Evolutionary conservation across 352 stramenopile genomes (phyloP).

Genomic region (Globisporangium carolinianum): DNA sequence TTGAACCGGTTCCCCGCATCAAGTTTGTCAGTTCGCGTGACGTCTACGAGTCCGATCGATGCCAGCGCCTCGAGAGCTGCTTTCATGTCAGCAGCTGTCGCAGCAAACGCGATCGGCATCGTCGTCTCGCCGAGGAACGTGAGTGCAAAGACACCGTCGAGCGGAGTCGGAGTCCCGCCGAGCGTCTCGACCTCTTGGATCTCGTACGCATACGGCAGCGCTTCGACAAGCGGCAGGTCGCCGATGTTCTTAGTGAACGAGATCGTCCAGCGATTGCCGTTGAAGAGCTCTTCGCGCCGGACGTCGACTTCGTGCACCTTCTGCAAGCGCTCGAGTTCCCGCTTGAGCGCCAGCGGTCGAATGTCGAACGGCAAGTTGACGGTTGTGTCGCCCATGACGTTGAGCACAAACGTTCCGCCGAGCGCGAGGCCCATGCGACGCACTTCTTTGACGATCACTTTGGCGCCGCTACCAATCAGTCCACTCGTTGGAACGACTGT

Average conservation of each 20-base stretch:
- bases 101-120: constrained; percentile 79
- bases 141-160: constrained; percentile 88
- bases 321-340: constrained; percentile 66
- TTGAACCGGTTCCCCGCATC: constrained; percentile 79
- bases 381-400: constrained; percentile 89
- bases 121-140: constrained; percentile 77
- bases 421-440: constrained; percentile 74
- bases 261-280: constrained; percentile 90
- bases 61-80: constrained; percentile 82
- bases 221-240: constrained; percentile 88
- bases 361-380: constrained; percentile 90
- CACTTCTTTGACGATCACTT: constrained; percentile 64
- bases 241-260: constrained; percentile 95
- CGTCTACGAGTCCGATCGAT: constrained; percentile 87
- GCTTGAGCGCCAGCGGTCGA: constrained; percentile 77
- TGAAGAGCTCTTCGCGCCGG: constrained; percentile 55
- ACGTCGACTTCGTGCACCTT: constrained; percentile 65
- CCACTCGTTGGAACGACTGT: constrained; percentile 40
- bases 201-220: constrained; percentile 88
- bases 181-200: constrained; percentile 89
- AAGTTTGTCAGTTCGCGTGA: constrained; percentile 64
- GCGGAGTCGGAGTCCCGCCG: constrained; percentile 89
- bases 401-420: constrained; percentile 90
- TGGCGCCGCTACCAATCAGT: constrained; percentile 51
- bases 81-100: constrained; percentile 78